These are phyloP conservation scores for Leucoagaricus sp. DNA, from an alignment of 1,284 basidiomycete species.

Conservation along the genomic window DNA sequence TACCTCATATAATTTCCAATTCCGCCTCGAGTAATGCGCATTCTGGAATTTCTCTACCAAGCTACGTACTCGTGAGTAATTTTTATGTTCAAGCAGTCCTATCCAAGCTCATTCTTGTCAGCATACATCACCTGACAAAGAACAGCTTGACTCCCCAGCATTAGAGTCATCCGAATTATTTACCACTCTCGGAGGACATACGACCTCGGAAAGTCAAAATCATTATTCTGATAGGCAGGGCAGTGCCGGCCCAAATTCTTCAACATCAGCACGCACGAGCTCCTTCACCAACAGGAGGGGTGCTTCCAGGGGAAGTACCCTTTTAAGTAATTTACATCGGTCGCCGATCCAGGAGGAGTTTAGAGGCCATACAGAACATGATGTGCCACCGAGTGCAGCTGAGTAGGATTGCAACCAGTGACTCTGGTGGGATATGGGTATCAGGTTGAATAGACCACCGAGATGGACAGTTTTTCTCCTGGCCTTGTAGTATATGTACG, in stretches of 20 bases:
- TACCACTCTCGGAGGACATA: slow-evolving; percentile 19
- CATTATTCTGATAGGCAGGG: background rate
- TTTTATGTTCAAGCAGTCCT: background rate
- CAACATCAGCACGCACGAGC: background rate
- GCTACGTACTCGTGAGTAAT: background rate
- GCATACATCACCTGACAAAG: slow-evolving; percentile 14
- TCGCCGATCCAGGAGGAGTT: background rate
- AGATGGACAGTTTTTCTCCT: too few species aligned
- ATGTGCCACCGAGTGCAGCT: background rate
- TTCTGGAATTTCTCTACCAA: slow-evolving; percentile 4
- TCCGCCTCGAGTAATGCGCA: background rate
- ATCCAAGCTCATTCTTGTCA: background rate
- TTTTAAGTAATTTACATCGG: background rate
- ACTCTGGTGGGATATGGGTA: too few species aligned
- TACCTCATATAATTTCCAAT: background rate
- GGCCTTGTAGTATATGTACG: too few species aligned
- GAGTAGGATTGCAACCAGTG: too few species aligned
- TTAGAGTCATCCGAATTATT: slow-evolving; percentile 26
- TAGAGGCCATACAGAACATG: background rate
- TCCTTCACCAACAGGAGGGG: background rate
- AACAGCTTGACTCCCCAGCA: slow-evolving; percentile 26
- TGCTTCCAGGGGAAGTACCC: slow-evolving; percentile 7
- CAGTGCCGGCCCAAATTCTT: background rate
- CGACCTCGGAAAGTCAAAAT: slow-evolving; percentile 1
- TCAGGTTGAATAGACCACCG: too few species aligned